Percentiles rank a stretch among this genome's conserved stretches.
Evolutionary conservation across 176 grass and related monocot genomes (phyloP).

Genomic region (Carex myosuroides): DNA sequence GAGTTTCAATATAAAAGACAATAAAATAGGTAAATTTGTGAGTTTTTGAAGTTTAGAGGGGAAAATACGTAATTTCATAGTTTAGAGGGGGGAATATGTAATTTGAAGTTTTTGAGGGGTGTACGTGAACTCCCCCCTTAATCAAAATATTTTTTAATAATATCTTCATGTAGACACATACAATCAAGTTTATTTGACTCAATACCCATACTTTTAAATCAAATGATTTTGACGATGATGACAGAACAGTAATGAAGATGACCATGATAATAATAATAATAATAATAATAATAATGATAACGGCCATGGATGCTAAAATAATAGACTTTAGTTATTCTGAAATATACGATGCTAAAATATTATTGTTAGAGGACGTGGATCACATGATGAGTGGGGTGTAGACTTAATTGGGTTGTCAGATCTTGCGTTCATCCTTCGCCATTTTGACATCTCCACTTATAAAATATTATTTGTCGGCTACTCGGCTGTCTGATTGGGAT

Average conservation of each 20-base stretch:
- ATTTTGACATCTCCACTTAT: not conserved
- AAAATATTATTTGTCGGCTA: not conserved
- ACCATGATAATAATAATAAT: not conserved
- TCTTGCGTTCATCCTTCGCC: not conserved
- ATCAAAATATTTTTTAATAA: no score
- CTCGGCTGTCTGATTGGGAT: conserved; percentile 4
- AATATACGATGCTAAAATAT: not conserved
- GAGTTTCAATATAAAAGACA: no score
- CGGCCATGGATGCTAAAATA: not conserved
- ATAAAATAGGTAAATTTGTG: no score
- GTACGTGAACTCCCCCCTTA: no score
- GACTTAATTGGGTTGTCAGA: not conserved
- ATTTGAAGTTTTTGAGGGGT: no score
- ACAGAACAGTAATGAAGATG: not conserved
- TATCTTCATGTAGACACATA: not conserved
- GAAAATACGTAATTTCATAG: no score
- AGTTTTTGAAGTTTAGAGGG: no score
- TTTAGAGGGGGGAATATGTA: no score
- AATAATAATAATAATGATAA: not conserved
- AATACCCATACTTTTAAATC: not conserved
- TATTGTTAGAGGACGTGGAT: not conserved
- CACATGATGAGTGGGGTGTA: conserved; percentile 6
- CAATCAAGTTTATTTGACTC: not conserved
- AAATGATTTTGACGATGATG: not conserved
- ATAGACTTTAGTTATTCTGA: not conserved